phyloP scores from a whole-genome alignment of 139 green algal genomes.

The Chlamydomonas sp. region DNA sequence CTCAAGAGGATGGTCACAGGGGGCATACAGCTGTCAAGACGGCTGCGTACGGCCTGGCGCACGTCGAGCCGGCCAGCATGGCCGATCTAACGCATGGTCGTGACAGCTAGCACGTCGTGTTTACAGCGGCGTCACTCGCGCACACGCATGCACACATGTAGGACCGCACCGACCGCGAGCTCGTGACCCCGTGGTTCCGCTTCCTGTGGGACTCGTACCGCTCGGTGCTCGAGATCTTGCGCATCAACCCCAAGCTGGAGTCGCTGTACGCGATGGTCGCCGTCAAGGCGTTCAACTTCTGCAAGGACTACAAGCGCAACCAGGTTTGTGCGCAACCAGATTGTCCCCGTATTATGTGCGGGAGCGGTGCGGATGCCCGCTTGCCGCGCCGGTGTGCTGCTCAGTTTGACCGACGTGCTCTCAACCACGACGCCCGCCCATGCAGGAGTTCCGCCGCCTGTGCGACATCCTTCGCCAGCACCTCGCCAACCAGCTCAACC shows the following conservation, averaged over 20 bases:
- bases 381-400: too few relatives aligned
- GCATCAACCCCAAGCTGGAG: conserved; percentile 97
- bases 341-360: too few relatives aligned
- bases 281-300: conserved; percentile 77
- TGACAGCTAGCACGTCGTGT: neutral
- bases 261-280: conserved; percentile 87
- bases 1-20: too few relatives aligned
- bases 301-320: conserved; percentile 93
- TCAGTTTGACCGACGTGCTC: too few relatives aligned
- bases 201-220: conserved; percentile 99
- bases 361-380: too few relatives aligned
- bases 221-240: conserved; percentile 91
- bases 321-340: too few relatives aligned
- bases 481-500: conserved; percentile 88
- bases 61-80: too few relatives aligned
- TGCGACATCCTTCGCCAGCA: conserved; percentile 98
- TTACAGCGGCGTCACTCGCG: neutral
- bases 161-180: conserved; percentile 90
- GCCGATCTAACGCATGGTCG: neutral
- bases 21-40: too few relatives aligned
- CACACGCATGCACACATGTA: conserved; percentile 17
- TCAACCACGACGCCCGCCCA: too few relatives aligned
- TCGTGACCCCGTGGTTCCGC: conserved; percentile 99
- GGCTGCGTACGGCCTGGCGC: too few relatives aligned
- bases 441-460: conserved; percentile 94